Percentiles rank a stretch among this genome's conserved stretches.
Evolutionary conservation across 2,329 filamentous ascomycete species (phyloP).

Genomic region (Aspergillus spinulosporus): DNA sequence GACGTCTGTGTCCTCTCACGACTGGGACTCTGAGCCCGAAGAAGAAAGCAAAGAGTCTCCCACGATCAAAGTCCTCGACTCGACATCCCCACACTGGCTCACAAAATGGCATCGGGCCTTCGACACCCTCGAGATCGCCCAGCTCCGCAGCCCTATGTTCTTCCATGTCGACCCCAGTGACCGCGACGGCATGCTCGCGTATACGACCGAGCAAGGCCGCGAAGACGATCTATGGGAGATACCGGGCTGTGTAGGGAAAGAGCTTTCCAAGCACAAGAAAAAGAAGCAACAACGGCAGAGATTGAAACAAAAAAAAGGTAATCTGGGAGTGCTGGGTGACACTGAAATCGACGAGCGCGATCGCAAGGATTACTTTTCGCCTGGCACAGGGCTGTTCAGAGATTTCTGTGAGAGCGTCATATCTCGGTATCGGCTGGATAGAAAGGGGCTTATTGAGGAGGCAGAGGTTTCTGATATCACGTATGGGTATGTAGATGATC

Average conservation of each 20-base stretch:
- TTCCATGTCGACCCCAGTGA: conserved; percentile 78
- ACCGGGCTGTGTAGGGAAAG: conserved; percentile 72
- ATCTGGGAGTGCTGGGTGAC: conserved; percentile 27
- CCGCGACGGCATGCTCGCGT: conserved; percentile 70
- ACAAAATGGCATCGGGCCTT: conserved; percentile 70
- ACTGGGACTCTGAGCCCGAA: neutral
- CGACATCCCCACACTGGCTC: conserved; percentile 65
- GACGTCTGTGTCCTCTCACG: neutral
- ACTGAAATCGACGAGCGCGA: conserved; percentile 66
- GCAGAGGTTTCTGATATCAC: conserved; percentile 63
- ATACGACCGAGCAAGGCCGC: conserved; percentile 62
- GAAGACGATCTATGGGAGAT: conserved; percentile 69
- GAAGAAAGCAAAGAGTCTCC: conserved; percentile 1
- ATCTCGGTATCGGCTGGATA: conserved; percentile 59
- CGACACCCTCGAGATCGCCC: conserved; percentile 65
- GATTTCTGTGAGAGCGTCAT: conserved; percentile 62
- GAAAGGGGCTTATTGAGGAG: conserved; percentile 56
- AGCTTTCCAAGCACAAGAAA: conserved; percentile 72
- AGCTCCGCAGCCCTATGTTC: conserved; percentile 77
- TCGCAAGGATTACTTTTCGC: conserved; percentile 68
- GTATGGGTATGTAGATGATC: conserved; percentile 53
- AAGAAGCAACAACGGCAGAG: conserved; percentile 65
- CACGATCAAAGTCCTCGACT: conserved; percentile 67
- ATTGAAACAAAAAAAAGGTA: conserved; percentile 44
- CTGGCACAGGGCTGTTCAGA: conserved; percentile 61